phyloP scores from a whole-genome alignment of 371 early-diverging fungal species.

The Mucor irregularis region DNA sequence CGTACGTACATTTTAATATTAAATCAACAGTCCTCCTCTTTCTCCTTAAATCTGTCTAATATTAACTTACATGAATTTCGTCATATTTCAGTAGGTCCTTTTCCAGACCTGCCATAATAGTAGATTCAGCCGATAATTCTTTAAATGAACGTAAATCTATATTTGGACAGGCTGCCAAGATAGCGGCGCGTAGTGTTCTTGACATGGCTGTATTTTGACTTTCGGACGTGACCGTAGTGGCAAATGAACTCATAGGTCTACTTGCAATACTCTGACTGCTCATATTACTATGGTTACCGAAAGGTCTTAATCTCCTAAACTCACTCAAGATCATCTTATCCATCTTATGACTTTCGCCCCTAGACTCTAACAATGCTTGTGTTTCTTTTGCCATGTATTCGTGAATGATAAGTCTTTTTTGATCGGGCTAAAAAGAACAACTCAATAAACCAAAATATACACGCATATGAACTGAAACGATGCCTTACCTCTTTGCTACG shows the following conservation, averaged over 20 bases:
- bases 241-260: not conserved
- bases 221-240: not conserved
- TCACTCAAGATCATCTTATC: constrained; percentile 13
- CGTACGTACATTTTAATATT: not conserved
- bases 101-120: constrained; percentile 54
- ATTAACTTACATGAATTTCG: constrained; percentile 50
- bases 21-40: too few species aligned
- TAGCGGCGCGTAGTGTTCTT: constrained; percentile 35
- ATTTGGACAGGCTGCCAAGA: constrained; percentile 28
- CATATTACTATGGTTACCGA: constrained; percentile 8
- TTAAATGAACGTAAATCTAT: constrained; percentile 37
- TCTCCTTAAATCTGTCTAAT: not conserved
- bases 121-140: constrained; percentile 44
- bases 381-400: constrained; percentile 33
- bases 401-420: constrained; percentile 25
- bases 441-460: too few species aligned
- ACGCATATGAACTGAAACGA: too few species aligned
- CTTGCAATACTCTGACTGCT: not conserved
- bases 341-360: constrained; percentile 18
- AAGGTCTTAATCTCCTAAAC: constrained; percentile 17
- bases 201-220: constrained; percentile 11
- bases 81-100: constrained; percentile 57
- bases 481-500: constrained; percentile 37
- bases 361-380: constrained; percentile 22
- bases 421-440: constrained; percentile 6